Evolutionary conservation across 2,329 filamentous ascomycete species (phyloP).

Genomic region (Trichoderma sp.): DNA sequence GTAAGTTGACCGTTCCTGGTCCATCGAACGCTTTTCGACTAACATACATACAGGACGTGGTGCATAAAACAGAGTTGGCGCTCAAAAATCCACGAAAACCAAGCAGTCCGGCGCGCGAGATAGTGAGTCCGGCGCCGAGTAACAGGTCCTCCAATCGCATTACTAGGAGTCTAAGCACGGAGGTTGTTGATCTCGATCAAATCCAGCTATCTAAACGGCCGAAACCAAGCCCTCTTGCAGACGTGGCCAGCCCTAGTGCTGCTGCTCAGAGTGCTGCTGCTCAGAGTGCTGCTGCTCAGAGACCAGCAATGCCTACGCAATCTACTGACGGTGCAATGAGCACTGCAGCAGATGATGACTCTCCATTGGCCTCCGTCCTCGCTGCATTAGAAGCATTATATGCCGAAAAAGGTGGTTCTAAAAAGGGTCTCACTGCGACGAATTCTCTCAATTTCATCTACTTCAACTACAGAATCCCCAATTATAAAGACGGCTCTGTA

Average conservation of each 20-base stretch:
- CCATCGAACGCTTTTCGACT: not conserved
- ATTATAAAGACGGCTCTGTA: constrained; percentile 25
- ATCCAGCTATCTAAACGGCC: not conserved
- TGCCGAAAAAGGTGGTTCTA: constrained; percentile 16
- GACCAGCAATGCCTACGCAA: not conserved
- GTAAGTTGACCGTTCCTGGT: constrained; percentile 34
- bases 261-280: not conserved
- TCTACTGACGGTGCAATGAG: not conserved
- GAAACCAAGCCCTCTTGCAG: not conserved
- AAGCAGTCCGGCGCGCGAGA: constrained; percentile 25
- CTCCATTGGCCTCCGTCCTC: constrained; percentile 32
- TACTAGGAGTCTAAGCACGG: constrained; percentile 22
- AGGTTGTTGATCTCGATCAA: constrained; percentile 6
- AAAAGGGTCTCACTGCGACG: constrained; percentile 26
- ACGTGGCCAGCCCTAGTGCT: not conserved
- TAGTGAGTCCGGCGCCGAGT: constrained; percentile 18
- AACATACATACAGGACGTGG: constrained; percentile 27
- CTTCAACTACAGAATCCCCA: constrained; percentile 34
- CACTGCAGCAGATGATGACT: constrained; percentile 18
- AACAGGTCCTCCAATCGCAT: constrained; percentile 16
- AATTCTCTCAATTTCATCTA: constrained; percentile 34
- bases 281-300: not conserved
- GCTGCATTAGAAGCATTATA: constrained; percentile 29
- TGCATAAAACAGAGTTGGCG: constrained; percentile 26
- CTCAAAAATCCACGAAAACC: constrained; percentile 26